Conservation (phyloP, 2,329 filamentous ascomycete genomes). For the Penicillium decumbens region DNA sequence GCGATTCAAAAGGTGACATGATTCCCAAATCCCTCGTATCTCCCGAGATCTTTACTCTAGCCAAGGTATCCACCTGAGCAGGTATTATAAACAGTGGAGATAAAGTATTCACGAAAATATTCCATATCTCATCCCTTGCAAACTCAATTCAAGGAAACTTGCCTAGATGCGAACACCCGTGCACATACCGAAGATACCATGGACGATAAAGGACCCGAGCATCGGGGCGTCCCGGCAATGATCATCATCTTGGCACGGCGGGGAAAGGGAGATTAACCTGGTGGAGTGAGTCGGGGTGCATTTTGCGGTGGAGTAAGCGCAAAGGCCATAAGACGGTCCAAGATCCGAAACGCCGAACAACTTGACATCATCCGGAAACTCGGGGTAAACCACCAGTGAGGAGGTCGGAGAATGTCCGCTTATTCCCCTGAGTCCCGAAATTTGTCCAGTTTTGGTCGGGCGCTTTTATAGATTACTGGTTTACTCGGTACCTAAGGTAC, state of each 20-base stretch:
- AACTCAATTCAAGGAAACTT: background rate
- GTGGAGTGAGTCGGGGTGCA: background rate
- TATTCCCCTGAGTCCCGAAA: background rate
- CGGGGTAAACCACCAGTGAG: conserved; percentile 1
- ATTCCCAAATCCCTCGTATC: too few species aligned
- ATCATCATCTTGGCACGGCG: background rate
- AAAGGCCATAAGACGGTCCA: background rate
- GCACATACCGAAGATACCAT: too few species aligned
- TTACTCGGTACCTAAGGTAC: too few species aligned
- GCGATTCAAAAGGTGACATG: background rate
- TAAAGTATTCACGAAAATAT: background rate
- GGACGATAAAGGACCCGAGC: background rate
- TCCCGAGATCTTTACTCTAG: too few species aligned
- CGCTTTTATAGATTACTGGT: too few species aligned
- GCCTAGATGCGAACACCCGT: too few species aligned
- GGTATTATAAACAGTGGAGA: background rate
- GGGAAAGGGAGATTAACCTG: background rate
- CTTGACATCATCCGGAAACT: conserved; percentile 8
- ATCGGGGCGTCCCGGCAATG: background rate
- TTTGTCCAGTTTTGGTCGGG: too few species aligned
- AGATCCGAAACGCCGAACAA: background rate
- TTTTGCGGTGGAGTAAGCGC: background rate
- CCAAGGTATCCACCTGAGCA: background rate
- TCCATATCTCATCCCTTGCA: background rate
- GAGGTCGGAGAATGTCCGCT: conserved; percentile 15